These are phyloP conservation scores for Scopulariopsis brevicaulis DNA, from an alignment of 2,329 filamentous ascomycete species.

Conservation along the genomic window DNA sequence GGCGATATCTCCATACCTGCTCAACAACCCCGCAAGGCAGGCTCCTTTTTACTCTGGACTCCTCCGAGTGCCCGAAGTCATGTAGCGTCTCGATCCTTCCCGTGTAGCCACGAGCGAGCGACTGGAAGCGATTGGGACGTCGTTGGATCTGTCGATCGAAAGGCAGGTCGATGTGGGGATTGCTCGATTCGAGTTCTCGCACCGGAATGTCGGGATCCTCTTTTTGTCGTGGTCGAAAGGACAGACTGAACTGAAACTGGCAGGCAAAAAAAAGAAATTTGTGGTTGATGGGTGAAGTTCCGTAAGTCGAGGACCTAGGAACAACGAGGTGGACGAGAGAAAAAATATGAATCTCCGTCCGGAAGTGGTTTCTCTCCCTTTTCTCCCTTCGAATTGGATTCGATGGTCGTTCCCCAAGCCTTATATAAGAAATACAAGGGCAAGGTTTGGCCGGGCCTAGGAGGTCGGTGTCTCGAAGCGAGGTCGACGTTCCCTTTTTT, in stretches of 20 bases:
- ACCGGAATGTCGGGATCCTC: not conserved
- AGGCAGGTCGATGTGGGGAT: not conserved
- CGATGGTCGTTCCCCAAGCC: conserved; percentile 1
- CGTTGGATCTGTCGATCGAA: not conserved
- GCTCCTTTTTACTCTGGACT: not conserved
- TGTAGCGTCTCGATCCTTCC: conserved; percentile 6
- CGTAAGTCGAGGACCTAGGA: not conserved
- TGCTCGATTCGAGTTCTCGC: not conserved
- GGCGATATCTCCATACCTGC: not conserved
- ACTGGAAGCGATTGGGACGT: not conserved
- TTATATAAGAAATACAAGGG: conserved; percentile 1
- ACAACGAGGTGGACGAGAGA: not conserved
- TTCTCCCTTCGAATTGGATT: not conserved
- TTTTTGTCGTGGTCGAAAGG: conserved; percentile 8
- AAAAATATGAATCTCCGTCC: not conserved
- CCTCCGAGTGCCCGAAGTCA: conserved; percentile 5
- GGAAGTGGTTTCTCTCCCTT: not conserved
- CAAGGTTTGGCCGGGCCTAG: conserved; percentile 4
- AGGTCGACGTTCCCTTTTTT: not conserved
- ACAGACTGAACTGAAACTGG: conserved; percentile 3
- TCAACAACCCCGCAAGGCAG: conserved; percentile 4
- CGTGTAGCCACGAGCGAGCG: not conserved
- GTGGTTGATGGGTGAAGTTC: not conserved
- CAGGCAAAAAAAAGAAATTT: conserved; percentile 3
- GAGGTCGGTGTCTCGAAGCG: conserved; percentile 3